phyloP scores from a whole-genome alignment of 1,139 yeast genomes.

The Hyphopichia wangnamkhiaoensis region DNA sequence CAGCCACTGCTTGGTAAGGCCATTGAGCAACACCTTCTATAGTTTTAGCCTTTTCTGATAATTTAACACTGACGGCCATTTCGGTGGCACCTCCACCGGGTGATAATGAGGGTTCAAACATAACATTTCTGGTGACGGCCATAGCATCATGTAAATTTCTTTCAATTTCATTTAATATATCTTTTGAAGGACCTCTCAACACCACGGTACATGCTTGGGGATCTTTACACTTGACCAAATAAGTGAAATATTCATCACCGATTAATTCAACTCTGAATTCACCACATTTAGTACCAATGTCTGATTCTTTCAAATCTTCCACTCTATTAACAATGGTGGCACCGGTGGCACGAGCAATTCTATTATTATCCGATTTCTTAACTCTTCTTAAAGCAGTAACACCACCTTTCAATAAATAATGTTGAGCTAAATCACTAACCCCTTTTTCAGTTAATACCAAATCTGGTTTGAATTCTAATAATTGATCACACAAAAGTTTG shows the following conservation, averaged over 20 bases:
- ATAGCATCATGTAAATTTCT: constrained; percentile 97
- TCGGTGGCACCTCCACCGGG: constrained; percentile 99
- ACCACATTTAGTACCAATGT: constrained; percentile 88
- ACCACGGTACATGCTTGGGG: constrained; percentile 94
- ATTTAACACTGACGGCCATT: constrained; percentile 92
- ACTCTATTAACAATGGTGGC: constrained; percentile 95
- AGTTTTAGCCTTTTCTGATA: constrained; percentile 87
- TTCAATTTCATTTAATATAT: constrained; percentile 92
- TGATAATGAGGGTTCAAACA: constrained; percentile 89
- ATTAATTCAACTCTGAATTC: constrained; percentile 89
- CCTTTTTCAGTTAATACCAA: constrained; percentile 98
- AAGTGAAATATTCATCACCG: constrained; percentile 97
- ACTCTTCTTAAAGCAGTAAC: constrained; percentile 93
- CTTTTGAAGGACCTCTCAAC: constrained; percentile 96
- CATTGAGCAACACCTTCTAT: constrained; percentile 96
- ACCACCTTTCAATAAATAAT: constrained; percentile 89
- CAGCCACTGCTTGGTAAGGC: constrained; percentile 99
- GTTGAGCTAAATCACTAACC: constrained; percentile 97
- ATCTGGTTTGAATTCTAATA: constrained; percentile 85
- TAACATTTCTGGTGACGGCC: constrained; percentile 95
- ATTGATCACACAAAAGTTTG: constrained; percentile 78
- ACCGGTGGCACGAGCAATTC: constrained; percentile 97
- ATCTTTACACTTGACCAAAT: constrained; percentile 72
- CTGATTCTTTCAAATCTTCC: constrained; percentile 89
- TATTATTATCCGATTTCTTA: constrained; percentile 91